Conservation (phyloP, 257 asterid species). For the Vinca minor region DNA sequence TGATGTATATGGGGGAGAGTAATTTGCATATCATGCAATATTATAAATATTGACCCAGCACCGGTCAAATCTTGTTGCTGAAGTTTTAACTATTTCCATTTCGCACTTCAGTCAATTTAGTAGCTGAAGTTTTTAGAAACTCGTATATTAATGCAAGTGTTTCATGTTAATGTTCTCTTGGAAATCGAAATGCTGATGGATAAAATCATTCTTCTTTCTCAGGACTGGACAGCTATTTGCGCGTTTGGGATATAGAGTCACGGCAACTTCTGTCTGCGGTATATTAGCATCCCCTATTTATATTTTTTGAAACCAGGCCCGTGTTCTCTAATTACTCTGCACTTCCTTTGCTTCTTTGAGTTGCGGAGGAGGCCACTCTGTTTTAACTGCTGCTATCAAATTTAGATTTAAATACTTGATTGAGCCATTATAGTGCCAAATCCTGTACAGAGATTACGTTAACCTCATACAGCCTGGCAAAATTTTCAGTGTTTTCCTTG, state of each 20-base stretch:
- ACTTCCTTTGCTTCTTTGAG: neutral
- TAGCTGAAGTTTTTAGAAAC: neutral
- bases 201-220: slow-evolving; percentile 11
- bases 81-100: neutral
- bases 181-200: neutral
- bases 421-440: neutral
- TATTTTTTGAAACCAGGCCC: neutral
- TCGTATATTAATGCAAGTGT: neutral
- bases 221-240: slow-evolving; percentile 92
- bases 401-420: neutral
- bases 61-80: neutral
- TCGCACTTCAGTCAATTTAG: neutral
- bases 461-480: neutral
- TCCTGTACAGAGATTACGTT: neutral
- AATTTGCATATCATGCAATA: slow-evolving; percentile 1
- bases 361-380: neutral
- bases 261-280: slow-evolving; percentile 87
- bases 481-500: neutral
- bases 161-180: neutral
- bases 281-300: slow-evolving; percentile 19
- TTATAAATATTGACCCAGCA: neutral
- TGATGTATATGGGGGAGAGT: neutral
- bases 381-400: neutral
- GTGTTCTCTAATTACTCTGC: neutral
- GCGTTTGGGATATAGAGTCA: slow-evolving; percentile 80